These are phyloP conservation scores for Amphichorda felina DNA, from an alignment of 2,329 filamentous ascomycete species.

Conservation along the genomic window DNA sequence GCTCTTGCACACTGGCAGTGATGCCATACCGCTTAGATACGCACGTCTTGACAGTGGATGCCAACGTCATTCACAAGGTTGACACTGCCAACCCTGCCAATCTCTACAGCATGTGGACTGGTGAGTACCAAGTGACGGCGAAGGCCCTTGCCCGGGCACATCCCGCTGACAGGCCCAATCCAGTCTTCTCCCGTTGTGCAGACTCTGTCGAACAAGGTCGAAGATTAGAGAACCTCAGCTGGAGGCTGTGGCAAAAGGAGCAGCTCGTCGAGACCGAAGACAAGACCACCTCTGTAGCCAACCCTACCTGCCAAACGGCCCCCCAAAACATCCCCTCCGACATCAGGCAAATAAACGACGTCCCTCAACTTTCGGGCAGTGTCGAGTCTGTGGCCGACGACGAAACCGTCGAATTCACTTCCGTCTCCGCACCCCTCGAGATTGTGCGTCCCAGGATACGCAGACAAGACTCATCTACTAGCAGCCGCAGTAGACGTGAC, in stretches of 20 bases:
- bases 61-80: constrained; percentile 85
- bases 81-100: constrained; percentile 89
- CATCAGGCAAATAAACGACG: constrained; percentile 28
- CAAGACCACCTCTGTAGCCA: constrained; percentile 32
- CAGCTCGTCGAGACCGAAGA: constrained; percentile 61
- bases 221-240: constrained; percentile 87
- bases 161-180: neutral
- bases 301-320: constrained; percentile 25
- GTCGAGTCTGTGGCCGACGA: constrained; percentile 65
- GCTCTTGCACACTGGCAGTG: constrained; percentile 18
- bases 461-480: constrained; percentile 58
- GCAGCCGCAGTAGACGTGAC: constrained; percentile 63
- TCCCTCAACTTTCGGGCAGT: constrained; percentile 66
- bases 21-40: constrained; percentile 82
- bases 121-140: constrained; percentile 39
- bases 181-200: constrained; percentile 89
- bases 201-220: constrained; percentile 89
- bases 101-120: constrained; percentile 94
- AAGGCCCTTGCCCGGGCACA: neutral
- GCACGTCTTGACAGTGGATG: constrained; percentile 83
- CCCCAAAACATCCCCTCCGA: constrained; percentile 36
- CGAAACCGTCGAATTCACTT: constrained; percentile 46
- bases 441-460: constrained; percentile 56
- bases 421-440: constrained; percentile 42
- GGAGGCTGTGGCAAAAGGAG: constrained; percentile 90